Evolutionary conservation across 371 early-diverging fungal species (phyloP).

Genomic region (Batrachochytrium dendrobatidis): DNA sequence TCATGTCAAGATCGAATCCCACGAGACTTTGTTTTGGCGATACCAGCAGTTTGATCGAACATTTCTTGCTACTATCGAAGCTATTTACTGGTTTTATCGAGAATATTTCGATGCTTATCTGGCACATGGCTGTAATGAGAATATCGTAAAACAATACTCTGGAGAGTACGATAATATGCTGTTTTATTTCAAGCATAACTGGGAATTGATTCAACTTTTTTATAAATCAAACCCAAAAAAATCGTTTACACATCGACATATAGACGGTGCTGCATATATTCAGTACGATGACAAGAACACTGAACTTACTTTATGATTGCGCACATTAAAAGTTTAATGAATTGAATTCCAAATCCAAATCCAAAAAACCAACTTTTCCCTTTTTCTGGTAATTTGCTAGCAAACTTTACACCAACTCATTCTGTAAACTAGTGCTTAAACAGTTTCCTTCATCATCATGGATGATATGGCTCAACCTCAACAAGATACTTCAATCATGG

Average conservation of each 20-base stretch:
- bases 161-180: conserved; percentile 79
- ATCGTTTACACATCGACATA: conserved; percentile 24
- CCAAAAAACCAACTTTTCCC: no score
- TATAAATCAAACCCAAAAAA: conserved; percentile 43
- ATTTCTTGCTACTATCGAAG: conserved; percentile 88
- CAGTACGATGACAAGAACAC: conserved; percentile 14
- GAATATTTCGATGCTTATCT: conserved; percentile 50
- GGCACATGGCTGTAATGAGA: no score
- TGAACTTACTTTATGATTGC: neutral
- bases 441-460: no score
- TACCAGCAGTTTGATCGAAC: conserved; percentile 65
- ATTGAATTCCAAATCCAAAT: no score
- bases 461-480: no score
- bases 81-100: conserved; percentile 81
- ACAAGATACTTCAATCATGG: no score
- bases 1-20: conserved; percentile 51
- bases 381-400: no score
- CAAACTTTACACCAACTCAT: no score
- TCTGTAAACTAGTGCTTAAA: no score
- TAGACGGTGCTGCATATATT: conserved; percentile 24
- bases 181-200: conserved; percentile 82
- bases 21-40: conserved; percentile 84
- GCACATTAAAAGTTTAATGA: neutral
- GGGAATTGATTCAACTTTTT: conserved; percentile 70
- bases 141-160: conserved; percentile 35